Evolutionary conservation across 176 grass and related monocot species (phyloP), one percentile per base, ranked within the genome.

Genomic region (Oryza brachyantha): DNA sequence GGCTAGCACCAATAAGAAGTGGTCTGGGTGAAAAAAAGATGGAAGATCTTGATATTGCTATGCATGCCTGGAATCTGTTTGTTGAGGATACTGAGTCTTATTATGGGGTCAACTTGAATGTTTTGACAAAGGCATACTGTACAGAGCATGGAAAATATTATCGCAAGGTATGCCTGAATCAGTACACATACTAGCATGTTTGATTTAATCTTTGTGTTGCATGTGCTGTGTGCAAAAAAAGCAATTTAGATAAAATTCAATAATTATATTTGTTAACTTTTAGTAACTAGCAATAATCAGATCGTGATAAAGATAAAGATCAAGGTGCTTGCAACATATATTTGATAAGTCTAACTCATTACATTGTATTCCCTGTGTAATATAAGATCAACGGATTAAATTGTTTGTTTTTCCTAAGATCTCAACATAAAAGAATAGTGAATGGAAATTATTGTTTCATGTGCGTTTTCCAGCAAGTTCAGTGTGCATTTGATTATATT

Each of bases 61-160:
- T 99, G 90, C 82, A 85, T 66, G 90, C 91, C 26, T 99, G 96
- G 96, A 61, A 43, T 75, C 76, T 29, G 64, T 99, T 99, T 89
- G 84, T 91, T 28, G 81, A 84, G 19, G 92, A 89, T 43, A 99
- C 96, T 9, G 86, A 93, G 82, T 26, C 79, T 65, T 74, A 89
- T 87, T 99, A 99, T 91, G 92, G 90, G 17, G 92, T 99, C 25
- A 95, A 99, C 74, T 95, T 99, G 96, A 85, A 92, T 91, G 86
- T 77, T 76, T 86, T 99, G 70, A 95, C 92, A 68, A 95, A 99
- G 82, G 88, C 87, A 12, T 99, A 89, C 40, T 75, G 75, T 25
- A 64, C 72, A 87, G 92, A 99, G 74, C 84, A 99, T 66, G 92
- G 95, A 63, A 99, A 99, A 81, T 99, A 93, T 78, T 95, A 93